A percentile compares a stretch with the other conserved stretches of the same genome.
Evolutionary conservation across 306 rosid genomes (phyloP).

Genomic region (Alnus rubra): DNA sequence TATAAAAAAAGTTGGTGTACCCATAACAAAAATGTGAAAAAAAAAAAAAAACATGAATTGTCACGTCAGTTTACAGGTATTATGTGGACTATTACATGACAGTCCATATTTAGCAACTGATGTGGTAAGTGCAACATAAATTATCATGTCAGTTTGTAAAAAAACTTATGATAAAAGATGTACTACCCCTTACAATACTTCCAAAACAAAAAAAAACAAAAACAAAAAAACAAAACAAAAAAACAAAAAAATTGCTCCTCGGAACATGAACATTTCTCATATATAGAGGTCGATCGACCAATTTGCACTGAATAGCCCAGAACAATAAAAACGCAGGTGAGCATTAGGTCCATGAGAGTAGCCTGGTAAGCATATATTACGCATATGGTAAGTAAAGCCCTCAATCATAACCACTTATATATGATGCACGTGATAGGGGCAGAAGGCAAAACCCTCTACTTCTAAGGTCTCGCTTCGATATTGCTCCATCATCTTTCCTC

Average conservation of each 20-base stretch:
- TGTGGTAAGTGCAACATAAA: too few relatives aligned
- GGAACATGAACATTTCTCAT: background rate
- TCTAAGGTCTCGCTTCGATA: conserved; percentile 40
- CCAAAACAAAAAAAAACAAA: too few relatives aligned
- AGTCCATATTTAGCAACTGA: too few relatives aligned
- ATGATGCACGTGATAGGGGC: conserved; percentile 54
- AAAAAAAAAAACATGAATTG: too few relatives aligned
- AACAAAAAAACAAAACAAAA: too few relatives aligned
- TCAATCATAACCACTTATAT: conserved; percentile 40
- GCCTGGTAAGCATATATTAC: background rate
- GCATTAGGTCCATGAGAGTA: background rate
- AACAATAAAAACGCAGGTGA: background rate
- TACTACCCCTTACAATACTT: too few relatives aligned
- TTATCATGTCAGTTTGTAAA: too few relatives aligned
- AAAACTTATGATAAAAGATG: too few relatives aligned
- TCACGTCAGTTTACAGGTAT: too few relatives aligned
- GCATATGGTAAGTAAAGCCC: background rate
- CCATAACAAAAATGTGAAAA: too few relatives aligned
- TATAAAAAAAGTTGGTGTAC: too few relatives aligned
- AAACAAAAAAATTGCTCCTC: background rate
- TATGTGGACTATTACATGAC: too few relatives aligned
- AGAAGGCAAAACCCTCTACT: conserved; percentile 67
- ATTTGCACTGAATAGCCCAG: background rate
- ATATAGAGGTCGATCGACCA: background rate
- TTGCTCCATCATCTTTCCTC: conserved; percentile 28